Percentiles rank a stretch among this genome's conserved stretches.
Evolutionary conservation across 805 yeast genomes (phyloP).

Genomic region (Lipomyces oligophaga): DNA sequence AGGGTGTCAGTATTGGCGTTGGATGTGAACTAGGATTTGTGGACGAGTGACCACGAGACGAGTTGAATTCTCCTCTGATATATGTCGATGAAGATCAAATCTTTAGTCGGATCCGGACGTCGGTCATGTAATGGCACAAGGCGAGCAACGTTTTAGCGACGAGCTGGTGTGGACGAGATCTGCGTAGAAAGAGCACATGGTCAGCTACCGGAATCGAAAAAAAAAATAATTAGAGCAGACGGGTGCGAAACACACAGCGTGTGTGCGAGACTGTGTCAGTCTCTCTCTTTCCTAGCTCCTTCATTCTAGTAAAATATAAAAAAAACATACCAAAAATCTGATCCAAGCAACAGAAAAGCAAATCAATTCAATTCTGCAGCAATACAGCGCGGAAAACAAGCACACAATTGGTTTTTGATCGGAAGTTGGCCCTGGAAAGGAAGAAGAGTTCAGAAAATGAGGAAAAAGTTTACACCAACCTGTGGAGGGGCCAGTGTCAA

Average conservation of each 20-base stretch:
- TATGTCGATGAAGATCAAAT: constrained; percentile 23
- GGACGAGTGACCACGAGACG: constrained; percentile 22
- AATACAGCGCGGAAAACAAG: constrained; percentile 3
- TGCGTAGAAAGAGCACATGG: not conserved
- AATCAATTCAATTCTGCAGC: not conserved
- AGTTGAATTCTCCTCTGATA: constrained; percentile 29
- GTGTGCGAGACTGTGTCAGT: not conserved
- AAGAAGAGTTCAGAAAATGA: too few relatives aligned
- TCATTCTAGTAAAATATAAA: too few relatives aligned
- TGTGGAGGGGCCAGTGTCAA: too few relatives aligned
- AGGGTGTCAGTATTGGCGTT: not conserved
- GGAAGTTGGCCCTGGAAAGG: constrained; percentile 1
- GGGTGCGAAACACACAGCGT: not conserved
- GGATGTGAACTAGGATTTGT: constrained; percentile 3
- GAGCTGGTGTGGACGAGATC: constrained; percentile 5
- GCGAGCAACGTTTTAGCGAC: constrained; percentile 1
- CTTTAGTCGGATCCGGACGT: constrained; percentile 21
- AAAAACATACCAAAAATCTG: too few relatives aligned
- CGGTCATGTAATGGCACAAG: constrained; percentile 20
- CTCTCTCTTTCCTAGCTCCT: too few relatives aligned
- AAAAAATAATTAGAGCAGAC: not conserved
- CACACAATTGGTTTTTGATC: constrained; percentile 7
- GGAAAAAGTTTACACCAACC: too few relatives aligned
- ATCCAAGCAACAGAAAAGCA: too few relatives aligned
- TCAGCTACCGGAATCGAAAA: not conserved